These are phyloP conservation scores for Leccinum disarticulatum DNA, from an alignment of 768 basidiomycete genomes.

Conservation along the genomic window DNA sequence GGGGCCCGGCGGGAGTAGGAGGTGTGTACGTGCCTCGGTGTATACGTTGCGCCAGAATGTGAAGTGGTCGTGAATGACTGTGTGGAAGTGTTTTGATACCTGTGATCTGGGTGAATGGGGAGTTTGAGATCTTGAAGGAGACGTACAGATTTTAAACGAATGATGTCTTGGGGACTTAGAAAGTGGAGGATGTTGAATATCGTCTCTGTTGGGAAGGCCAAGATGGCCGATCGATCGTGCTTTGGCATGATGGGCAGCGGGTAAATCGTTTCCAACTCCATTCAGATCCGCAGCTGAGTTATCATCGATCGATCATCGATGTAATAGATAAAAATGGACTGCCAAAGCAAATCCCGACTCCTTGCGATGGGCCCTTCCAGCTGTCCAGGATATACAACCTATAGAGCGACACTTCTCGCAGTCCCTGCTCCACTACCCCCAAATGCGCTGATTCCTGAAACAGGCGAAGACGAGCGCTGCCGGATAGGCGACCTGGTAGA, in stretches of 20 bases:
- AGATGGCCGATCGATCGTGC: too few relatives aligned
- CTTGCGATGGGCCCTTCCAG: slow-evolving; percentile 66
- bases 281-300: too few relatives aligned
- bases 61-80: slow-evolving; percentile 7
- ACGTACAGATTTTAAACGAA: slow-evolving; percentile 18
- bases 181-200: slow-evolving; percentile 11
- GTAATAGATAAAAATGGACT: too few relatives aligned
- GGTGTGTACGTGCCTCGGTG: not conserved
- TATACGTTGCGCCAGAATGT: slow-evolving; percentile 18
- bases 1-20: slow-evolving; percentile 19
- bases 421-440: slow-evolving; percentile 40
- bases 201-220: slow-evolving; percentile 17
- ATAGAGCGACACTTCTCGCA: slow-evolving; percentile 56
- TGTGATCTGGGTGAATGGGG: not conserved
- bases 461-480: too few relatives aligned
- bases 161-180: slow-evolving; percentile 11
- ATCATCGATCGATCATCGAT: too few relatives aligned
- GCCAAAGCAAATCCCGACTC: slow-evolving; percentile 51
- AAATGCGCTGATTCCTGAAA: too few relatives aligned
- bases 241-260: too few relatives aligned
- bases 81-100: slow-evolving; percentile 17
- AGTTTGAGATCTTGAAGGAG: too few relatives aligned
- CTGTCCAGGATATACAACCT: slow-evolving; percentile 61
- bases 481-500: too few relatives aligned
- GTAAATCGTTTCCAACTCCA: too few relatives aligned